Base-by-base conservation (phyloP, 257 asterid genomes). In the Paulownia fortunei region DNA sequence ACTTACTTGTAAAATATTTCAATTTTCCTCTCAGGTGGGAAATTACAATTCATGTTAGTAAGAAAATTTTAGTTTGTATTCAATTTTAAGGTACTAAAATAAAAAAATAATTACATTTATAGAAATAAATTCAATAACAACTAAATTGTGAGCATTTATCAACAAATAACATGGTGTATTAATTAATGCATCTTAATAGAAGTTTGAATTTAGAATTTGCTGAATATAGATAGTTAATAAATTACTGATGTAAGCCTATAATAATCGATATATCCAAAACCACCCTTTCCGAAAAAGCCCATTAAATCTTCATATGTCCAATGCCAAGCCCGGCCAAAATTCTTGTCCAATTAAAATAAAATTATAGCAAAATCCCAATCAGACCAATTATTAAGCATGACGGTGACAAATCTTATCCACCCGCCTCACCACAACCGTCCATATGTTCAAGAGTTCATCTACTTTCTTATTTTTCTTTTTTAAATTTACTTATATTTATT, bases 361-460 rank as follows among this genome's bases (percentile, higher is more conserved):
- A 55, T 55, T 8, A 13, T 2, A 46, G 13, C 13, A 69, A 69
- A 69, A 44, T 23, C n/a, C 73, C 44, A 13, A 13, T n/a, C 16
- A 58, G 0, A 56, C 18, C 63, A 60, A 24, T 60, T 5, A 3
- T 15, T 16, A 16, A 26, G 46, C 47, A 6, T 23, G 26, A 26
- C n/a, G 12, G 11, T 47, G 63, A 18, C 76, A 70, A 70, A n/a
- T 47, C 32, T 70, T 51, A 47, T 69, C 63, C 62, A 69, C 30
- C 27, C 0, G 16, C 61, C 16, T 1, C 8, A 12, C 26, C 13
- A 27, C 3, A 56, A 12, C 39, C 19, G 66, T 10, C 66, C 66
- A 55, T 55, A 9, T 55, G 11, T 21, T 19, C 66, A 59, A 24
- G 9, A 16, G 59, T 15, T n/a, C 10, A 6, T n/a, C 59, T 52